These are phyloP conservation scores for Umbelopsis sp. DNA, from an alignment of 371 early-diverging fungal species.

Conservation along the genomic window DNA sequence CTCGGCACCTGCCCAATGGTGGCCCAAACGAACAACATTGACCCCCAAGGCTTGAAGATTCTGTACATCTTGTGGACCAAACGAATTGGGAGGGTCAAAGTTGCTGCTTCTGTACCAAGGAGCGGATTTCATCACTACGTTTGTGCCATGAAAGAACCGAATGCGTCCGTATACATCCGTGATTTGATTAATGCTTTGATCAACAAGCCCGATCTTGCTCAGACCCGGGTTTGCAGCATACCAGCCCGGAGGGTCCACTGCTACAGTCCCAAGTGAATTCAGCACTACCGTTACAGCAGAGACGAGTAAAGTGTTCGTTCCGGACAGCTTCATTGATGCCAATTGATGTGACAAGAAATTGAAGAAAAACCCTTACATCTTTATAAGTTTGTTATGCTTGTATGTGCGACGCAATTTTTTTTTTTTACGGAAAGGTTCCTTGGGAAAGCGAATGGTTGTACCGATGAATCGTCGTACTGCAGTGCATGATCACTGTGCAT, in stretches of 20 bases:
- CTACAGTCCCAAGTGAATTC: neutral
- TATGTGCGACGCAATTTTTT: too few relatives aligned
- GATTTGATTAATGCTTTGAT: conserved; percentile 36
- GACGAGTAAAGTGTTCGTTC: neutral
- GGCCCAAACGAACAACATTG: conserved; percentile 52
- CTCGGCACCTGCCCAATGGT: conserved; percentile 64
- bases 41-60: conserved; percentile 45
- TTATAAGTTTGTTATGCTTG: neutral
- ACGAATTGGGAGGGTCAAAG: conserved; percentile 45
- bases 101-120: conserved; percentile 42
- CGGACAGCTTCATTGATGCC: neutral
- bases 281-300: neutral
- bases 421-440: too few relatives aligned
- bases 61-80: conserved; percentile 54
- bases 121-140: conserved; percentile 43
- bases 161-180: conserved; percentile 38
- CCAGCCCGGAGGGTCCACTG: conserved; percentile 12
- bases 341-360: neutral
- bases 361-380: neutral
- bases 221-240: conserved; percentile 24
- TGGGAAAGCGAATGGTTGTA: neutral
- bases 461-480: neutral
- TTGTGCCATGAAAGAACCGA: conserved; percentile 51
- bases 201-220: conserved; percentile 39
- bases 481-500: neutral